Percentiles rank a stretch among this genome's conserved stretches.
phyloP scores from a whole-genome alignment of 2,329 filamentous ascomycete species.

The Pestalotiopsis sp. region DNA sequence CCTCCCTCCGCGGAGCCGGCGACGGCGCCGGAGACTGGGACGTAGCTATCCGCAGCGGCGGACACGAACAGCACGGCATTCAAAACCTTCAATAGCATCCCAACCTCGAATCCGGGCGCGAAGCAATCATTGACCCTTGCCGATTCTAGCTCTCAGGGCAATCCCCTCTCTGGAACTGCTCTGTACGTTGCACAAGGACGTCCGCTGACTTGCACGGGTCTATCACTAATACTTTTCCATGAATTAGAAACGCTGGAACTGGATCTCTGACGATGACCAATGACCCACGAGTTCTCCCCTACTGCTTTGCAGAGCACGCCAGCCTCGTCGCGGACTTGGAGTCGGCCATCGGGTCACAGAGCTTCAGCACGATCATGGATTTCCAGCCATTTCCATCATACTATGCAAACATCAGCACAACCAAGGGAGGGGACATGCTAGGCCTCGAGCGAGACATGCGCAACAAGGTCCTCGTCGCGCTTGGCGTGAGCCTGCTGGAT shows the following conservation, averaged over 20 bases:
- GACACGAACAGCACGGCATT: slow-evolving; percentile 34
- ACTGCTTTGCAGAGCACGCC: not conserved
- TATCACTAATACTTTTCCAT: not conserved
- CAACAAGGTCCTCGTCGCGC: slow-evolving; percentile 19
- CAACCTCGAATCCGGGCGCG: not conserved
- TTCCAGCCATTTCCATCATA: not conserved
- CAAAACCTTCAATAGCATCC: not conserved
- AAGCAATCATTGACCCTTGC: not conserved
- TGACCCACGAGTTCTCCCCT: not conserved
- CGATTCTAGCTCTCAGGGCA: not conserved
- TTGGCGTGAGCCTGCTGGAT: slow-evolving; percentile 6
- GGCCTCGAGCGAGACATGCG: slow-evolving; percentile 17
- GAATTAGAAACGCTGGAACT: not conserved
- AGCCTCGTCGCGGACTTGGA: not conserved
- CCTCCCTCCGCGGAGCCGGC: not conserved
- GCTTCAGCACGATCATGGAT: not conserved
- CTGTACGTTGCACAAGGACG: not conserved
- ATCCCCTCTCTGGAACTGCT: not conserved
- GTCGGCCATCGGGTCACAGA: not conserved
- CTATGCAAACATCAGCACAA: not conserved
- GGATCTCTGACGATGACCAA: not conserved
- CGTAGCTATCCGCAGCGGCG: slow-evolving; percentile 51
- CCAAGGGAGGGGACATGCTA: slow-evolving; percentile 27
- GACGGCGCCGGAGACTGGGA: slow-evolving; percentile 27
- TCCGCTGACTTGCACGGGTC: not conserved